phyloP scores from a whole-genome alignment of 2,329 filamentous ascomycete genomes.

The Phyllosticta paracitricarpa region DNA sequence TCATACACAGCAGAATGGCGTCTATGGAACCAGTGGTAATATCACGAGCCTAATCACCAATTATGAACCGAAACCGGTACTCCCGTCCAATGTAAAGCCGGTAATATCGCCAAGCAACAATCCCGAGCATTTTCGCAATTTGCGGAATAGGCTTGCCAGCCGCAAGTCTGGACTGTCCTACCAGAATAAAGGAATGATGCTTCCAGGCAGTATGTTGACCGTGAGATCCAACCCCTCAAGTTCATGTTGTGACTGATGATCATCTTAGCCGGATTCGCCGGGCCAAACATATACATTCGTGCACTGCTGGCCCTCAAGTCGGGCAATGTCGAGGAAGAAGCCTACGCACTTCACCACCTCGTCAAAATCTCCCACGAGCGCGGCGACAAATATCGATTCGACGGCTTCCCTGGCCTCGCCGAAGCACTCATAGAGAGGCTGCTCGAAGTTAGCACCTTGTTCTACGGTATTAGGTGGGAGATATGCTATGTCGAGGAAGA shows the following conservation, averaged over 20 bases:
- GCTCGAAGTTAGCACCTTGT: slow-evolving; percentile 65
- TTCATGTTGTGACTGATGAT: slow-evolving; percentile 3
- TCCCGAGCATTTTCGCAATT: slow-evolving; percentile 55
- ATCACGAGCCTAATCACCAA: slow-evolving; percentile 37
- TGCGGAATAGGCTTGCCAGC: slow-evolving; percentile 38
- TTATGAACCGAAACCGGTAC: slow-evolving; percentile 57
- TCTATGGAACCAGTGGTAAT: slow-evolving; percentile 22
- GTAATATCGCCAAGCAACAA: slow-evolving; percentile 68
- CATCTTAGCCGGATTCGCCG: slow-evolving; percentile 48
- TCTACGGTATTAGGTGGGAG: slow-evolving; percentile 74
- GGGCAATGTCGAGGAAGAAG: slow-evolving; percentile 67
- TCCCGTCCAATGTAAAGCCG: slow-evolving; percentile 59
- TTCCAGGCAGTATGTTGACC: slow-evolving; percentile 49
- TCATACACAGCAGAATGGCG: slow-evolving; percentile 26
- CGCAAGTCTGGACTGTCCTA: slow-evolving; percentile 12
- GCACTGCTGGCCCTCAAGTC: slow-evolving; percentile 78
- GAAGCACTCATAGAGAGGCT: slow-evolving; percentile 82
- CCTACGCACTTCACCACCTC: slow-evolving; percentile 86
- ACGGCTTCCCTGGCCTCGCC: slow-evolving; percentile 78
- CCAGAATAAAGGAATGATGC: slow-evolving; percentile 44
- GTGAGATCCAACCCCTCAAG: not conserved
- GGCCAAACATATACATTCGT: slow-evolving; percentile 83
- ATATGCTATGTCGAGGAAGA: slow-evolving; percentile 57
- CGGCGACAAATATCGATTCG: slow-evolving; percentile 92
- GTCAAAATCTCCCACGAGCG: slow-evolving; percentile 93